These are phyloP conservation scores for Talaromyces borbonicus DNA, from an alignment of 495 filamentous ascomycete species.

Conservation along the genomic window DNA sequence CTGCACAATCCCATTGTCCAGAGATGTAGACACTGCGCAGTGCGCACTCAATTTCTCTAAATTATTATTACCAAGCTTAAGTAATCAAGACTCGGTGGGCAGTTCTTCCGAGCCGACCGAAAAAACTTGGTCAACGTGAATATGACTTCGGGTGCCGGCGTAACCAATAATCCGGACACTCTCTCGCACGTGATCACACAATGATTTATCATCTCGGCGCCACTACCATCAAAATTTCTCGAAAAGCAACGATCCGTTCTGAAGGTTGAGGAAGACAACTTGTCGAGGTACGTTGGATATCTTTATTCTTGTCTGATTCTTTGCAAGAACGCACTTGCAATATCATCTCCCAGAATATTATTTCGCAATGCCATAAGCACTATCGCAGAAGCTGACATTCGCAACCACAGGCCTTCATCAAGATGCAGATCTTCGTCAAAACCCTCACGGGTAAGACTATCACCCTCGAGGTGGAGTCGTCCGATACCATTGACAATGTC, in stretches of 20 bases:
- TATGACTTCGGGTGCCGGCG: neutral
- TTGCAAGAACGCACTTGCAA: too few species aligned
- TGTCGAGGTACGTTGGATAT: constrained; percentile 40
- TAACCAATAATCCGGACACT: neutral
- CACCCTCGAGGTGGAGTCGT: constrained; percentile 99
- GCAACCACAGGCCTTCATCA: constrained; percentile 40
- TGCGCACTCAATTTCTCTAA: too few species aligned
- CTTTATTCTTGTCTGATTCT: neutral
- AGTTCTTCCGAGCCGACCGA: too few species aligned
- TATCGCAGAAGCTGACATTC: neutral
- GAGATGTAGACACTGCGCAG: too few species aligned
- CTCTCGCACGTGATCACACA: constrained; percentile 36
- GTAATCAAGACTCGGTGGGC: too few species aligned
- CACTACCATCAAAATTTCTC: constrained; percentile 20
- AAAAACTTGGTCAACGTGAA: too few species aligned
- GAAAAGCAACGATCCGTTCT: constrained; percentile 23
- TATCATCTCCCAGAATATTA: neutral
- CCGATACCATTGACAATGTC: constrained; percentile 99
- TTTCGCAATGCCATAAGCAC: neutral
- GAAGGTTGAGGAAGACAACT: constrained; percentile 50
- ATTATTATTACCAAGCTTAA: too few species aligned
- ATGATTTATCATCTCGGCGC: constrained; percentile 29
- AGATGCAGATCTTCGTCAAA: constrained; percentile 99
- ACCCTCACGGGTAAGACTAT: constrained; percentile 99
- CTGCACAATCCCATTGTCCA: too few species aligned